Conservation (phyloP, 345 rosid species). For the Raphanus sativus region DNA sequence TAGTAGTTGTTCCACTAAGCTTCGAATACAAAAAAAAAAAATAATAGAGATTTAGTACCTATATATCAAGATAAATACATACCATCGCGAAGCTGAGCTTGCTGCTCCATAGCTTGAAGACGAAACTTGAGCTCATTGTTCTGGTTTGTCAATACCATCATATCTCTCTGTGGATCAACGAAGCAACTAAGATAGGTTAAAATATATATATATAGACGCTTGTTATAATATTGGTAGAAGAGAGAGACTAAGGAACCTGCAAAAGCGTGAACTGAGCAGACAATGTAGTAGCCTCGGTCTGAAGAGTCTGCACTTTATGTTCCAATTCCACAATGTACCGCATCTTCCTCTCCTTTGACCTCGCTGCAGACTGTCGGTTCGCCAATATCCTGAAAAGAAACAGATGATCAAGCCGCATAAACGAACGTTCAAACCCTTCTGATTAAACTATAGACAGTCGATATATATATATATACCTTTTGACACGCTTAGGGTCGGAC, state of each 20-base stretch:
- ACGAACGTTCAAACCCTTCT: neutral
- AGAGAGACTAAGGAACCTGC: slow-evolving; percentile 51
- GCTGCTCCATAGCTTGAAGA: slow-evolving; percentile 98
- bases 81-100: slow-evolving; percentile 95
- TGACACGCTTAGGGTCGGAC: slow-evolving; percentile 85
- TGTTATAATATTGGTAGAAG: neutral
- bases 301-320: slow-evolving; percentile 95
- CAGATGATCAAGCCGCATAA: slow-evolving; percentile 4
- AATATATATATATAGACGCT: neutral
- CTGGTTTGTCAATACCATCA: slow-evolving; percentile 84
- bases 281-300: slow-evolving; percentile 93
- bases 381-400: slow-evolving; percentile 69
- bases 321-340: slow-evolving; percentile 87
- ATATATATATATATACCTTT: slow-evolving; percentile 68
- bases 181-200: slow-evolving; percentile 8
- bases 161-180: slow-evolving; percentile 64
- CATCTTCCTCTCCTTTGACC: slow-evolving; percentile 96
- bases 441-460: neutral
- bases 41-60: too few relatives aligned
- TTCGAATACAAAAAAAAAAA: too few relatives aligned
- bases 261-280: slow-evolving; percentile 93
- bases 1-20: too few relatives aligned
- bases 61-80: too few relatives aligned
- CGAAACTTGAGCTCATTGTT: slow-evolving; percentile 93
- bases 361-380: slow-evolving; percentile 92